Evolutionary conservation across 2,329 filamentous ascomycete species (phyloP).

Genomic region (Aspergillus chevalieri): DNA sequence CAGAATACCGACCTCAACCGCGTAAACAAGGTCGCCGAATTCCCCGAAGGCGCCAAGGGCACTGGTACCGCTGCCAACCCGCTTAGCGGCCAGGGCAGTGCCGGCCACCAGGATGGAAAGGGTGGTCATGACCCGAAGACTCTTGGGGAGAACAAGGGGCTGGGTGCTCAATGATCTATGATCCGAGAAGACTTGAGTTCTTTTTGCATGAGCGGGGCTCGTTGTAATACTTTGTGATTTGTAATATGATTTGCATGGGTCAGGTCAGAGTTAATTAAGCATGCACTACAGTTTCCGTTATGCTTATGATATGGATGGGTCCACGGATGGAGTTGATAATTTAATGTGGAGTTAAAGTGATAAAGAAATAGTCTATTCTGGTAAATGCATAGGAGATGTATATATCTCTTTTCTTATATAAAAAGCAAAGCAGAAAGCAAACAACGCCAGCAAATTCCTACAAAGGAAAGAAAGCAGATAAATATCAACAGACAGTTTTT

Average conservation of each 20-base stretch:
- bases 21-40: conserved; percentile 25
- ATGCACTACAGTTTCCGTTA: background rate
- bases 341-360: no score
- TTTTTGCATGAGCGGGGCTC: background rate
- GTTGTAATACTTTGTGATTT: background rate
- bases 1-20: conserved; percentile 26
- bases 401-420: no score
- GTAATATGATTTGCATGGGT: background rate
- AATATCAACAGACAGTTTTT: background rate
- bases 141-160: conserved; percentile 30
- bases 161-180: conserved; percentile 14
- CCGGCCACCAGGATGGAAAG: conserved; percentile 29
- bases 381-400: no score
- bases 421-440: no score
- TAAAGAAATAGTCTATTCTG: no score
- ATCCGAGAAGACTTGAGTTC: background rate
- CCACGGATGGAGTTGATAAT: background rate
- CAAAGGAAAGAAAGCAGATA: background rate
- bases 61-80: conserved; percentile 15
- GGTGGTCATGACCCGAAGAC: conserved; percentile 31
- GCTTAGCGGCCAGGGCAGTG: conserved; percentile 16
- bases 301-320: background rate
- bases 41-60: conserved; percentile 30
- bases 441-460: no score
- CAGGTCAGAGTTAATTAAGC: background rate